Evolutionary conservation across 2,329 filamentous ascomycete genomes (phyloP).

Genomic region (Botryosphaeria agaves): DNA sequence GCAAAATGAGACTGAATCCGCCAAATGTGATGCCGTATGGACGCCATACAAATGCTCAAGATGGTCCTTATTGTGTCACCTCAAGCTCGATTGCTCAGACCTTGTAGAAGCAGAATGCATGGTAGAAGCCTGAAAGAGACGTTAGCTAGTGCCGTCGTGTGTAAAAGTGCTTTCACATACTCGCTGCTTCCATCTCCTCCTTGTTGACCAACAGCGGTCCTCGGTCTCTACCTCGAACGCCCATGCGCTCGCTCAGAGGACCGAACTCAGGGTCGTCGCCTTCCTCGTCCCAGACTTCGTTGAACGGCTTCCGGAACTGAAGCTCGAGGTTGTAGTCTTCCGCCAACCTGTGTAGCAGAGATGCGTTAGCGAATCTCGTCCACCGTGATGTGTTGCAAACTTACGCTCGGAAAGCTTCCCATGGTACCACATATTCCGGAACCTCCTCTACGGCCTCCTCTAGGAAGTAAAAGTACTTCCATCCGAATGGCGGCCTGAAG

Average conservation of each 20-base stretch:
- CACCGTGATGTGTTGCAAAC: slow-evolving; percentile 5
- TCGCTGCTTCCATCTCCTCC: slow-evolving; percentile 83
- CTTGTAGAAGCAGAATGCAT: slow-evolving; percentile 95
- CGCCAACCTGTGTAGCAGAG: slow-evolving; percentile 37
- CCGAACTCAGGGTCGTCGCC: slow-evolving; percentile 71
- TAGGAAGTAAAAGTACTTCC: slow-evolving; percentile 96
- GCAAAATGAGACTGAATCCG: too few species aligned
- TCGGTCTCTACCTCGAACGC: slow-evolving; percentile 56
- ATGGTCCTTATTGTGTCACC: too few species aligned
- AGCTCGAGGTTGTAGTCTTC: slow-evolving; percentile 95
- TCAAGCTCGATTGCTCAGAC: slow-evolving; percentile 34
- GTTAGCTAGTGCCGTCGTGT: too few species aligned
- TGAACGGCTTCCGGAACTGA: slow-evolving; percentile 81
- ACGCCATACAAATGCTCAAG: too few species aligned
- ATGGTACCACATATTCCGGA: slow-evolving; percentile 94
- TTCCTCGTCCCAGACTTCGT: slow-evolving; percentile 82
- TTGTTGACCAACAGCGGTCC: slow-evolving; percentile 53
- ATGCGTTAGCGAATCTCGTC: slow-evolving; percentile 1
- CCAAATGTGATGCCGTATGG: too few species aligned
- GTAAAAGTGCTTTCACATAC: slow-evolving; percentile 20
- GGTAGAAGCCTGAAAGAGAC: slow-evolving; percentile 48
- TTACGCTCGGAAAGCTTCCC: slow-evolving; percentile 83
- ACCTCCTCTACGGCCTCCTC: slow-evolving; percentile 92
- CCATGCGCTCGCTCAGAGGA: slow-evolving; percentile 86
- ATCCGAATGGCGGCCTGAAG: slow-evolving; percentile 88